A percentile compares a stretch with the other conserved stretches of the same genome.
These are phyloP conservation scores for Exophiala sp. DNA, from an alignment of 2,329 filamentous ascomycete species.

Conservation along the genomic window DNA sequence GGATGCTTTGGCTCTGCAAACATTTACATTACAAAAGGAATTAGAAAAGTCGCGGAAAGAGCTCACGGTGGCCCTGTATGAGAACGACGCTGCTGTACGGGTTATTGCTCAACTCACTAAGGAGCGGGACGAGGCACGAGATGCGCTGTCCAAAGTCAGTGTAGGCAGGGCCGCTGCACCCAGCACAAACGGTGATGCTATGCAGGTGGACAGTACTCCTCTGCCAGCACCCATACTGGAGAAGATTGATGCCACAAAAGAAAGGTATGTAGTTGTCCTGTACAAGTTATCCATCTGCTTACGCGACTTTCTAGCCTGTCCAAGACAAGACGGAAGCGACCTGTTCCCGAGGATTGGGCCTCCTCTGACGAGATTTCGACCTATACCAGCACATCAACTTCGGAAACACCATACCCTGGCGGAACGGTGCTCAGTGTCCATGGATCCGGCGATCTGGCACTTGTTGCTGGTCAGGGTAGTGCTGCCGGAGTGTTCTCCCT, in stretches of 20 bases:
- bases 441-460: conserved; percentile 57
- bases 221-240: conserved; percentile 65
- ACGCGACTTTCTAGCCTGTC: conserved; percentile 57
- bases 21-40: conserved; percentile 84
- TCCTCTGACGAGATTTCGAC: conserved; percentile 63
- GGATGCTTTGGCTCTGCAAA: conserved; percentile 88
- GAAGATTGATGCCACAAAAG: conserved; percentile 73
- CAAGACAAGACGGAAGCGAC: conserved; percentile 81
- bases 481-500: conserved; percentile 73
- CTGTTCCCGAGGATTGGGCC: conserved; percentile 78
- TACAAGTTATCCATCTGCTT: conserved; percentile 13
- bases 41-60: conserved; percentile 86
- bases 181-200: conserved; percentile 65
- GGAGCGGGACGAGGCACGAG: conserved; percentile 86
- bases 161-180: conserved; percentile 50
- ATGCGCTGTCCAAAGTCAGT: conserved; percentile 78
- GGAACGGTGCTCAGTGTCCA: conserved; percentile 54
- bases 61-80: conserved; percentile 86
- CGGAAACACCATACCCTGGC: conserved; percentile 56
- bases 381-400: conserved; percentile 50
- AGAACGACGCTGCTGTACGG: conserved; percentile 92
- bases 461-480: conserved; percentile 70
- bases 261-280: conserved; percentile 54
- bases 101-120: conserved; percentile 87
- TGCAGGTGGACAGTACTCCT: conserved; percentile 81